These are phyloP conservation scores for Helminthosporium solani DNA, from an alignment of 2,329 filamentous ascomycete genomes.

Conservation along the genomic window DNA sequence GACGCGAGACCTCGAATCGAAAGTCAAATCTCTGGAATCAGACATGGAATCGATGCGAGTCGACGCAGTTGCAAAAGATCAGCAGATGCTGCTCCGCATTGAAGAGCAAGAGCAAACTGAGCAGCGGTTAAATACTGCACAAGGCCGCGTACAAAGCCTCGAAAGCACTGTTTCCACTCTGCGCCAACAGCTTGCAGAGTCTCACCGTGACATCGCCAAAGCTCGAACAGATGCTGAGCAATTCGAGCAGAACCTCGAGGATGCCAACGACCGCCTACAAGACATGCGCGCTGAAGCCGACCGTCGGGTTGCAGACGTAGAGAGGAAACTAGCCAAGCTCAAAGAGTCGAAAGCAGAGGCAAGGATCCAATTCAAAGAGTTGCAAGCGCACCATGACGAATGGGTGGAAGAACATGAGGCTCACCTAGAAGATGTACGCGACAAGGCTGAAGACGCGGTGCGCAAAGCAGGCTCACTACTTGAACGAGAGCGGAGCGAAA, in stretches of 20 bases:
- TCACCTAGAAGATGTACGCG: constrained; percentile 30
- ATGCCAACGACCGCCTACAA: constrained; percentile 26
- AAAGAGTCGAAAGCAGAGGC: constrained; percentile 29
- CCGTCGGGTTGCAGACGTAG: constrained; percentile 28
- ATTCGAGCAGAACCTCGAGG: constrained; percentile 26
- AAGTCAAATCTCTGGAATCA: constrained; percentile 15
- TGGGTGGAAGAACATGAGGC: constrained; percentile 28
- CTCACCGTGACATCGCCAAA: constrained; percentile 28
- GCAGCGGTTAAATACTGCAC: constrained; percentile 24
- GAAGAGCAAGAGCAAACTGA: constrained; percentile 29
- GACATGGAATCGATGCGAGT: constrained; percentile 24
- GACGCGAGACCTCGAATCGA: constrained; percentile 13
- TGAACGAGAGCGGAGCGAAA: constrained; percentile 37
- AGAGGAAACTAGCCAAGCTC: constrained; percentile 31
- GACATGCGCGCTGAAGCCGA: constrained; percentile 30
- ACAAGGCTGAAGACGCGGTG: constrained; percentile 39
- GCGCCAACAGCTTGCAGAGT: constrained; percentile 37
- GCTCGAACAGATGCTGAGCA: constrained; percentile 27
- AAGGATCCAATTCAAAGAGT: constrained; percentile 26
- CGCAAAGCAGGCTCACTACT: constrained; percentile 35
- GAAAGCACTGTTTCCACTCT: constrained; percentile 27
- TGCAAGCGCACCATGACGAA: constrained; percentile 29
- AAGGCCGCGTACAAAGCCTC: constrained; percentile 33
- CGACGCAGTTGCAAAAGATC: constrained; percentile 25
- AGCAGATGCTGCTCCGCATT: constrained; percentile 23